These are phyloP conservation scores for Phytophthora quininea DNA, from an alignment of 352 stramenopile species.

Conservation along the genomic window DNA sequence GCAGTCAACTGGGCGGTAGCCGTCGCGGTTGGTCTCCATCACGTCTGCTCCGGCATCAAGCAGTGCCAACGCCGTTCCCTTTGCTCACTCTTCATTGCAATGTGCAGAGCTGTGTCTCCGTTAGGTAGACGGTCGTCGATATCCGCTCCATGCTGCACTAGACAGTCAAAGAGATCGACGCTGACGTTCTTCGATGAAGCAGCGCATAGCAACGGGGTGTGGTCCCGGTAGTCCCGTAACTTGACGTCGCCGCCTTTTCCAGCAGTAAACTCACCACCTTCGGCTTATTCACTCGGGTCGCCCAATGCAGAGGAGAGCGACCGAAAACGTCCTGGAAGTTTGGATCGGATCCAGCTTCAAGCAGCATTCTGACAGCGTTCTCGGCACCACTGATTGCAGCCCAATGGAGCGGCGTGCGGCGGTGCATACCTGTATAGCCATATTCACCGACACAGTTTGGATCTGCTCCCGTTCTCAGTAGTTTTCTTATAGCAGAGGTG, in stretches of 20 bases:
- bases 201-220: slow-evolving; percentile 73
- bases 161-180: slow-evolving; percentile 55
- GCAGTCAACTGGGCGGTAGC: slow-evolving; percentile 75
- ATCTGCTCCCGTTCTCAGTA: slow-evolving; percentile 57
- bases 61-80: slow-evolving; percentile 64
- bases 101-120: slow-evolving; percentile 75
- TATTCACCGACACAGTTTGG: slow-evolving; percentile 75
- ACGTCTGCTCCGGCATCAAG: slow-evolving; percentile 61
- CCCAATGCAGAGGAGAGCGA: slow-evolving; percentile 74
- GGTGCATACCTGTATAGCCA: slow-evolving; percentile 69
- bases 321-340: slow-evolving; percentile 74
- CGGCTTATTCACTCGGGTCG: slow-evolving; percentile 60
- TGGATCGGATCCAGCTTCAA: slow-evolving; percentile 61
- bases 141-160: slow-evolving; percentile 59
- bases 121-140: slow-evolving; percentile 73
- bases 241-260: slow-evolving; percentile 56
- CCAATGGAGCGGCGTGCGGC: slow-evolving; percentile 77
- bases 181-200: slow-evolving; percentile 58
- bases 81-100: slow-evolving; percentile 78
- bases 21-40: slow-evolving; percentile 71
- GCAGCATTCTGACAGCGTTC: slow-evolving; percentile 48
- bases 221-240: slow-evolving; percentile 57
- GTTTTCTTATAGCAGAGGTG: slow-evolving; percentile 36
- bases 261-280: slow-evolving; percentile 58
- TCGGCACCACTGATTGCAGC: slow-evolving; percentile 60